Base-by-base conservation (phyloP, 2,329 filamentous ascomycete species). In the Lecanicillium sp. region DNA sequence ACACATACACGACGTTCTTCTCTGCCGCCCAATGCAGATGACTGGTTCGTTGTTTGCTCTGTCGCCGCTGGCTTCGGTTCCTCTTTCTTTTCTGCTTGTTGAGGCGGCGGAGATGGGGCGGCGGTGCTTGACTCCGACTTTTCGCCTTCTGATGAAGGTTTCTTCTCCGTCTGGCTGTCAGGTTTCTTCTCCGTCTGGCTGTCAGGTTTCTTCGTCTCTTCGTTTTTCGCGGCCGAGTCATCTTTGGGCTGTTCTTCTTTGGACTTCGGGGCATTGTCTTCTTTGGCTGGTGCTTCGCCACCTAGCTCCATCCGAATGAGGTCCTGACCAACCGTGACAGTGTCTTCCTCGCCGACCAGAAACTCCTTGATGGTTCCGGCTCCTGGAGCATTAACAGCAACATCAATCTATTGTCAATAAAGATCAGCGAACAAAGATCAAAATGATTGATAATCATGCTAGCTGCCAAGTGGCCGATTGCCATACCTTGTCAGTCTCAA, bases 401-500 rank as follows among this genome's bases (percentile, higher is more conserved):
- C 87, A 62, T 98, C 92, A 57, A 96, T 96, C 88, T 92, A 46
- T 14, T 7, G 7, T 5, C 28, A 39, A n/a, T 31, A 15, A 3
- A 29, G n/a, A n/a, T n/a, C n/a, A n/a, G n/a, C n/a, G n/a, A n/a
- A n/a, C n/a, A n/a, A n/a, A n/a, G n/a, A n/a, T n/a, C n/a, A n/a
- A n/a, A n/a, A n/a, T n/a, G n/a, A n/a, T n/a, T n/a, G n/a, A n/a
- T n/a, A n/a, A n/a, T n/a, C n/a, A n/a, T n/a, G n/a, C n/a, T n/a
- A n/a, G n/a, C n/a, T n/a, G n/a, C n/a, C n/a, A n/a, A n/a, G n/a
- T n/a, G n/a, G n/a, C n/a, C n/a, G n/a, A n/a, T n/a, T 16, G 28
- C 41, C 60, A 46, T 68, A 87, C 86, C 80, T 98, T 98, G 75
- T 98, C 92, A 12, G 92, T 98, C 67, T 98, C 92, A 56, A 98